Conservation (phyloP, 495 filamentous ascomycete genomes). For the Hypoxylon intermedium region DNA sequence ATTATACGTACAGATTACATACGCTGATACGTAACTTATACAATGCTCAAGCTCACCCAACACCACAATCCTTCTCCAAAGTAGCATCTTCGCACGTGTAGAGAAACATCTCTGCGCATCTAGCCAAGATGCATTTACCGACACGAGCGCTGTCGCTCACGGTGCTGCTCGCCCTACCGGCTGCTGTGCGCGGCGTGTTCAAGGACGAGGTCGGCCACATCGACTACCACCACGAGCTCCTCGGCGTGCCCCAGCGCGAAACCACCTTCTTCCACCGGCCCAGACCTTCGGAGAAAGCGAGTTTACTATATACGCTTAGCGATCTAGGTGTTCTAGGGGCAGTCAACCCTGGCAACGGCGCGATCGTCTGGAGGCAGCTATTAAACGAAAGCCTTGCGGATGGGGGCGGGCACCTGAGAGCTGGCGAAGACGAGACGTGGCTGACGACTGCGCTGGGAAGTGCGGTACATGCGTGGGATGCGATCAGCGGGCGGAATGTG, state of each 20-base stretch:
- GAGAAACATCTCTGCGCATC: slow-evolving; percentile 12
- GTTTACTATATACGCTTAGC: slow-evolving; percentile 88
- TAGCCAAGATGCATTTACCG: slow-evolving; percentile 38
- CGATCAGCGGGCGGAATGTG: slow-evolving; percentile 75
- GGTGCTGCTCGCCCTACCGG: slow-evolving; percentile 48
- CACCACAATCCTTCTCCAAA: slow-evolving; percentile 1
- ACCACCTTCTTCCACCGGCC: slow-evolving; percentile 96
- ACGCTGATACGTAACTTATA: no score
- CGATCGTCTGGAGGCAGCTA: slow-evolving; percentile 84
- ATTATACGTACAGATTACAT: no score
- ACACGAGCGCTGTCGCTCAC: slow-evolving; percentile 35
- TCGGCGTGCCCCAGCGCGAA: slow-evolving; percentile 79
- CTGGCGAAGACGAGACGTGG: slow-evolving; percentile 74
- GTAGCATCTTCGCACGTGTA: slow-evolving; percentile 23
- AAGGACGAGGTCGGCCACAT: slow-evolving; percentile 88
- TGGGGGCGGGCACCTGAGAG: slow-evolving; percentile 66
- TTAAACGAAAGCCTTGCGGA: slow-evolving; percentile 51
- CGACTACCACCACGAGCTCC: slow-evolving; percentile 90
- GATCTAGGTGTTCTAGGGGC: slow-evolving; percentile 83
- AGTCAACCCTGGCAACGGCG: slow-evolving; percentile 85
- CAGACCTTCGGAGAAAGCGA: slow-evolving; percentile 77
- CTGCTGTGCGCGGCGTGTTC: slow-evolving; percentile 71
- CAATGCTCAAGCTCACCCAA: slow-evolving; percentile 17
- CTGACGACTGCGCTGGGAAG: slow-evolving; percentile 73
- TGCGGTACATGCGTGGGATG: slow-evolving; percentile 81